A percentile compares a stretch with the other conserved stretches of the same genome.
These are phyloP conservation scores for Petunia axillaris DNA, from an alignment of 257 asterid genomes.

Conservation along the genomic window DNA sequence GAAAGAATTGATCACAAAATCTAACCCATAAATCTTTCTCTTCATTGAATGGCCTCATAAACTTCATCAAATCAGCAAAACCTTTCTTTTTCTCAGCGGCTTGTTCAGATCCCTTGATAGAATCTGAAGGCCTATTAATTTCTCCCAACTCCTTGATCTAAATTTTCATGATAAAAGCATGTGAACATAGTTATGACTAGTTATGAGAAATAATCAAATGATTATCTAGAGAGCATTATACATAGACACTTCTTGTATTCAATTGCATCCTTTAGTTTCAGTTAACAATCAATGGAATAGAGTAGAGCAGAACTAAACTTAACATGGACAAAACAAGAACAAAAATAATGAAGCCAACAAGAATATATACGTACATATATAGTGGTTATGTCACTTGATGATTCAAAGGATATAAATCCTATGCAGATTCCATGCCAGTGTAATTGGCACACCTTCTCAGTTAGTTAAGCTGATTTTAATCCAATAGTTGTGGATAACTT, in stretches of 20 bases:
- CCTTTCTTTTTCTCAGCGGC: constrained; percentile 74
- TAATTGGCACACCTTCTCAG: too few species aligned
- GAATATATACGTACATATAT: background rate
- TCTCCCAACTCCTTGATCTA: constrained; percentile 84
- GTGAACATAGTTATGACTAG: constrained; percentile 17
- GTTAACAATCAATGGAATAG: background rate
- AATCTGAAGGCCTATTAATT: constrained; percentile 51
- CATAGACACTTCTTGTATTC: constrained; percentile 1
- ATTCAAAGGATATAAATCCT: background rate
- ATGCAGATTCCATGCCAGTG: background rate
- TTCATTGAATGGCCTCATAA: constrained; percentile 69
- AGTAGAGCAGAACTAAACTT: background rate
- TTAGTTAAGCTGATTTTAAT: too few species aligned
- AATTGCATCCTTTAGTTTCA: background rate
- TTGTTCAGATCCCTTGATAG: constrained; percentile 63
- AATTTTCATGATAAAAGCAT: background rate
- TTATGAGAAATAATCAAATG: too few species aligned
- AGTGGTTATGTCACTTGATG: background rate
- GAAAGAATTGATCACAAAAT: constrained; percentile 16
- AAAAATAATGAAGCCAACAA: constrained; percentile 3
- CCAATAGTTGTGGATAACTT: background rate
- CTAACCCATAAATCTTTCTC: constrained; percentile 98
- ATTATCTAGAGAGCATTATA: background rate
- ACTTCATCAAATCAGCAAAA: constrained; percentile 67
- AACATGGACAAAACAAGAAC: background rate